Percentiles rank a stretch among this genome's conserved stretches.
phyloP scores from a whole-genome alignment of 305 asterid species.

The Fraxinus velutina region DNA sequence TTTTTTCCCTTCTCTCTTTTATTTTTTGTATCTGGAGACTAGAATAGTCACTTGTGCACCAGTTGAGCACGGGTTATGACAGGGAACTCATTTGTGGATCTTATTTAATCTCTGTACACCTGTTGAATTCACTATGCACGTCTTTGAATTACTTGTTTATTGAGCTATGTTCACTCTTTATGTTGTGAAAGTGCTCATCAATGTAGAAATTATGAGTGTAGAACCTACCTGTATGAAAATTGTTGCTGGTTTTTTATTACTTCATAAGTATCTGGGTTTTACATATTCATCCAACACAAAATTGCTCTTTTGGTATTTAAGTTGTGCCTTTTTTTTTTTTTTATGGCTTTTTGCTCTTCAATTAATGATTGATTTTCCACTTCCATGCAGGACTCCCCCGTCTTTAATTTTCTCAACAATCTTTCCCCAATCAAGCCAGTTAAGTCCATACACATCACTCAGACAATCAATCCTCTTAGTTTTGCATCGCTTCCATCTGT shows the following conservation, averaged over 20 bases:
- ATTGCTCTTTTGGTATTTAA: too few relatives aligned
- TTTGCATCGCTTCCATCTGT: conserved; percentile 69
- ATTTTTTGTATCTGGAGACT: neutral
- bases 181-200: neutral
- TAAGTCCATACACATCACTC: conserved; percentile 66
- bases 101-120: neutral
- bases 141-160: neutral
- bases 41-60: neutral
- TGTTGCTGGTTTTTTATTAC: too few relatives aligned
- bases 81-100: neutral
- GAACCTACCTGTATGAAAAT: neutral
- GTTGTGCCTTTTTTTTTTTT: too few relatives aligned
- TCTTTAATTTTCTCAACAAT: conserved; percentile 72
- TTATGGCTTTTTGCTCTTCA: neutral
- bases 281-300: too few relatives aligned
- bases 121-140: neutral
- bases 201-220: neutral
- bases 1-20: neutral
- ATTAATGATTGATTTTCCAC: neutral
- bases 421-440: conserved; percentile 87
- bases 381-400: conserved; percentile 82
- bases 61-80: neutral
- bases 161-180: neutral
- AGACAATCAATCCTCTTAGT: conserved; percentile 66
- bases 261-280: too few relatives aligned